A percentile compares a stretch with the other conserved stretches of the same genome.
These are phyloP conservation scores for Cystobasidium tubakii DNA, from an alignment of 768 basidiomycete species.

Conservation along the genomic window DNA sequence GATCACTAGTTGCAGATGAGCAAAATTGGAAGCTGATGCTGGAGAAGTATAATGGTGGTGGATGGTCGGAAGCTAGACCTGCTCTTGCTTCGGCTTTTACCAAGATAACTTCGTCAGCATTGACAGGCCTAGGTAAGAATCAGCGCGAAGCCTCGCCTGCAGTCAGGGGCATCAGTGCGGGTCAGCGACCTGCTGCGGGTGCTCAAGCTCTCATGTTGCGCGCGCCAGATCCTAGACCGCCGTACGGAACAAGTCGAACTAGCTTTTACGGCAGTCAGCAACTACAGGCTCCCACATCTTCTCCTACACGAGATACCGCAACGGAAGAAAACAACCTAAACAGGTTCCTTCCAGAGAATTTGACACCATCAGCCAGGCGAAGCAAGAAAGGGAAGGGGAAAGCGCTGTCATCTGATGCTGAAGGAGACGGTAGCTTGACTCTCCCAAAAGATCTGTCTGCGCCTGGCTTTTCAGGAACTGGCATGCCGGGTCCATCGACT, in stretches of 20 bases:
- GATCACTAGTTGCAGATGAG: slow-evolving; percentile 64
- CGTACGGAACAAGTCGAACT: background rate
- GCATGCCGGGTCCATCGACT: background rate
- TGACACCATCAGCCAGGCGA: slow-evolving; percentile 1
- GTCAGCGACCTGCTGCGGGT: background rate
- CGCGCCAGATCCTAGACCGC: no score
- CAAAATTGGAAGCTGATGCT: slow-evolving; percentile 69
- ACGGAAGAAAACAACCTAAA: background rate
- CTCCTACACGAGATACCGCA: background rate
- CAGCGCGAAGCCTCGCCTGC: background rate
- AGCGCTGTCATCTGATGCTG: background rate
- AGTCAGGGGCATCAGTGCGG: background rate
- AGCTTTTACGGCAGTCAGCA: background rate
- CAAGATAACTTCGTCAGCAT: background rate
- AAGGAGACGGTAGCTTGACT: background rate
- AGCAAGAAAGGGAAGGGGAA: slow-evolving; percentile 6
- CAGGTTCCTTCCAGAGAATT: slow-evolving; percentile 9
- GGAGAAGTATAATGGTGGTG: slow-evolving; percentile 15
- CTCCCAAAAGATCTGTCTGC: background rate
- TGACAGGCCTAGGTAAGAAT: background rate
- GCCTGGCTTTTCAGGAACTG: background rate
- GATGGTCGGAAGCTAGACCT: background rate
- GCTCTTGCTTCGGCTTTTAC: background rate
- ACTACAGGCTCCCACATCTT: background rate
- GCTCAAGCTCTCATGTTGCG: background rate